Evolutionary conservation across 352 stramenopile species (phyloP).

Genomic region (Pythium periplocum): DNA sequence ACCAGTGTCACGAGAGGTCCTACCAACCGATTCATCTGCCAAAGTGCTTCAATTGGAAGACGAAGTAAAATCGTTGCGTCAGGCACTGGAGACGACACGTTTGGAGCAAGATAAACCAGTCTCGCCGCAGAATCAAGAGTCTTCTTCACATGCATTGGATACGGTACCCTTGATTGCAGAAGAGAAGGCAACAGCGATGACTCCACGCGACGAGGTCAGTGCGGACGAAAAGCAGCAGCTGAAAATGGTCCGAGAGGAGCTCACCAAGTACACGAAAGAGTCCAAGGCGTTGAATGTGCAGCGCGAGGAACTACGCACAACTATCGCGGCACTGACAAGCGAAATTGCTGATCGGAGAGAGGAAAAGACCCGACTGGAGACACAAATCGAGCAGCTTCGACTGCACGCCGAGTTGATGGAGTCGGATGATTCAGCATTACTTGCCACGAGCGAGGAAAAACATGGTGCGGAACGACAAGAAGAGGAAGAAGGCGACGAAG

Average conservation of each 20-base stretch:
- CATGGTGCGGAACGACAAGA: background rate
- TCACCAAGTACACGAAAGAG: constrained; percentile 13
- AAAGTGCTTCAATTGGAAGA: too few relatives aligned
- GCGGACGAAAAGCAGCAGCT: background rate
- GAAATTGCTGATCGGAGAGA: constrained; percentile 33
- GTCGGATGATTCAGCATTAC: background rate
- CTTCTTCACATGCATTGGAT: too few relatives aligned
- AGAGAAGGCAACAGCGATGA: background rate
- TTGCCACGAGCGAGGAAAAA: background rate
- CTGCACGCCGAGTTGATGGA: constrained; percentile 54
- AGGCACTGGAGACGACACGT: too few relatives aligned
- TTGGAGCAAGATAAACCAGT: too few relatives aligned
- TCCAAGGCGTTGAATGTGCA: constrained; percentile 12
- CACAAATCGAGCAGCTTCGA: constrained; percentile 54
- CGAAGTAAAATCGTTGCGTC: too few relatives aligned
- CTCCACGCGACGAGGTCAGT: background rate
- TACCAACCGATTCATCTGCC: too few relatives aligned
- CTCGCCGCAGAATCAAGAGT: too few relatives aligned
- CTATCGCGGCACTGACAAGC: constrained; percentile 23
- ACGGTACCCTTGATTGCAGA: background rate
- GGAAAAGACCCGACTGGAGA: constrained; percentile 50
- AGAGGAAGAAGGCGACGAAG: constrained; percentile 11
- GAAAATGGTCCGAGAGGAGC: constrained; percentile 10
- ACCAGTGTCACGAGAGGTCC: constrained; percentile 5
- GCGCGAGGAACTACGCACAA: constrained; percentile 12